Evolutionary conservation across 192 early-diverging fungal genomes (phyloP), one percentile per base, ranked within the genome.

Genomic region (Obelidium mucronatum): DNA sequence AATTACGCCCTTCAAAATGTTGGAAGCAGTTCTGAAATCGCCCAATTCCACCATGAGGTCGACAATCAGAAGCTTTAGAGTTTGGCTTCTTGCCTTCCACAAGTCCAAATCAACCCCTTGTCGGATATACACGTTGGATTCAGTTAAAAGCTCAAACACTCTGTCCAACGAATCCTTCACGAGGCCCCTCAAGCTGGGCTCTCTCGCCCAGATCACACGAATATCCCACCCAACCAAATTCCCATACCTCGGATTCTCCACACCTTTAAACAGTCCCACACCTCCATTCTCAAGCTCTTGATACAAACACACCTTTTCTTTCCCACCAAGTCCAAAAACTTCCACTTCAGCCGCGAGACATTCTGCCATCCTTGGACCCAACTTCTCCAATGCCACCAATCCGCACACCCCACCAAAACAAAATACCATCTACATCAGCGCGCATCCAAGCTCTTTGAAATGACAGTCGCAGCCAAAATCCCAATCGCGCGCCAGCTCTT

Each of bases 401-500:
- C 19, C 85, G 75, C 0, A 82, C 30, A 39, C 68, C 53, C 82
- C 82, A 86, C 5, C 79, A 77, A 17, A 68, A 51, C 73, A 75
- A 80, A 40, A 86, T 78, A 13, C 54, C 54, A n/a, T 76, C 71
- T 1, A 79, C 72, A 44, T 79, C 36, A 3, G n/a, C 60, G 55
- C 0, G 82, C 82, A 56, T 82, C 26, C 2, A 51, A 76, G 19
- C 19, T 6, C 17, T 60, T 75, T 11, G 64, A n/a, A 52, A 83
- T 78, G 15, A 86, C 64, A 24, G 62, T 44, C 13, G 80, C 58
- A 1, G 75, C 78, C 2, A 79, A 56, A 15, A 40, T 48, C 17
- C 82, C 85, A n/a, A 80, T 51, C 26, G 61, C 39, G 11, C 85
- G 75, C 78, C 80, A 86, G 61, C 75, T 80, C 42, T 72, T 31